Conservation (phyloP, 2,329 filamentous ascomycete species). For the Dothideomycetes sp. region DNA sequence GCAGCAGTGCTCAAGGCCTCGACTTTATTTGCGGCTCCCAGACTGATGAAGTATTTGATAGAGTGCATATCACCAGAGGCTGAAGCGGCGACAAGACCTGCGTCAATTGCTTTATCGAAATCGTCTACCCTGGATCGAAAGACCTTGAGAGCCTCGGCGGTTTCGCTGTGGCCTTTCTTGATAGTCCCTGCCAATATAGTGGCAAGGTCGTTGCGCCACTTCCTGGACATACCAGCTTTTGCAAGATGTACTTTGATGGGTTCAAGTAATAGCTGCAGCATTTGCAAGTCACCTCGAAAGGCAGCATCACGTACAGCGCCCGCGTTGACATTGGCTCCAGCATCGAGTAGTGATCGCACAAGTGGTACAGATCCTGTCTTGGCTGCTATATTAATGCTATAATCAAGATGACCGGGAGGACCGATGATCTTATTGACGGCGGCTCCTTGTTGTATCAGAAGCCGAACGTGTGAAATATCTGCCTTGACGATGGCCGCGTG, state of each 20-base stretch:
- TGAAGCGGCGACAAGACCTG: conserved; percentile 3
- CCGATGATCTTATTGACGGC: conserved; percentile 6
- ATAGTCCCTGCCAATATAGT: conserved; percentile 3
- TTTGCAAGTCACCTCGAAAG: conserved; percentile 4
- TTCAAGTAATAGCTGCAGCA: conserved; percentile 10
- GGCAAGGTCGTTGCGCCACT: conserved; percentile 7
- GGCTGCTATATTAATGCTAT: background rate
- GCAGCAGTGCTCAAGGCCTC: conserved; percentile 6
- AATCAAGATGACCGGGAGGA: conserved; percentile 4
- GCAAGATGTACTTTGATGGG: conserved; percentile 2
- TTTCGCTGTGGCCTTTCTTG: conserved; percentile 5
- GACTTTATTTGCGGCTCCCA: conserved; percentile 5
- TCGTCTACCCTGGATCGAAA: conserved; percentile 2
- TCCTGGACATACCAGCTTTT: conserved; percentile 7
- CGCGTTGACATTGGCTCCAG: conserved; percentile 1
- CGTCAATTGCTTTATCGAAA: conserved; percentile 6
- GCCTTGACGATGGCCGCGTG: conserved; percentile 2
- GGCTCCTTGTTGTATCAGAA: background rate
- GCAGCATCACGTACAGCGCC: conserved; percentile 1
- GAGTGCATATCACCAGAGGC: conserved; percentile 9
- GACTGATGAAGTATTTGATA: background rate
- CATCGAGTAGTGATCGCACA: conserved; percentile 7
- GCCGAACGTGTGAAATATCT: conserved; percentile 3
- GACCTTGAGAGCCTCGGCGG: conserved; percentile 3
- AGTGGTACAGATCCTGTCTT: conserved; percentile 4